A percentile compares a stretch with the other conserved stretches of the same genome.
These are phyloP conservation scores for Arachis hypogaea DNA, from an alignment of 306 rosid genomes.

Conservation along the genomic window DNA sequence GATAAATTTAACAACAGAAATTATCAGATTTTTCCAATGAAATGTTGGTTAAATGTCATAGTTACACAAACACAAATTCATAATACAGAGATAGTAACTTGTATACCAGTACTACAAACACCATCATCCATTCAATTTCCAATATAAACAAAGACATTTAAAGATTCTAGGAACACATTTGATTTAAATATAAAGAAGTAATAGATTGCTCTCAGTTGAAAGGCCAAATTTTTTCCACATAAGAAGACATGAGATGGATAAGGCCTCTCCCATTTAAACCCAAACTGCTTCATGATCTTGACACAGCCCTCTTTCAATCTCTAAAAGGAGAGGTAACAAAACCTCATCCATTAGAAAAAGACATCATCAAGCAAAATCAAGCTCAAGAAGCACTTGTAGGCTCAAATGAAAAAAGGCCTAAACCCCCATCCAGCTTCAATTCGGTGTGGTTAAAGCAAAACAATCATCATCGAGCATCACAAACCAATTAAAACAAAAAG, in stretches of 20 bases:
- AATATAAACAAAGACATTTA: background rate
- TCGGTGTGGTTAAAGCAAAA: constrained; percentile 84
- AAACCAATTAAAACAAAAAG: background rate
- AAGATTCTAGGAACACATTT: background rate
- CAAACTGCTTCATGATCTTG: constrained; percentile 41
- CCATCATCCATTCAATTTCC: background rate
- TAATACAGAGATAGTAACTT: background rate
- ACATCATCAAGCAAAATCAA: constrained; percentile 45
- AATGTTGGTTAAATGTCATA: too few species aligned
- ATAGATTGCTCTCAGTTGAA: constrained; percentile 58
- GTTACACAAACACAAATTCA: background rate
- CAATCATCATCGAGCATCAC: constrained; percentile 74
- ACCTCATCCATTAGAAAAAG: constrained; percentile 46
- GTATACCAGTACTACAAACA: background rate
- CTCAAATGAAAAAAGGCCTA: constrained; percentile 9
- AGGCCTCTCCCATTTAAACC: constrained; percentile 31
- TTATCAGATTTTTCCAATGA: too few species aligned
- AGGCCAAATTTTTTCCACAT: constrained; percentile 64
- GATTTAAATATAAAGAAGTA: accelerated
- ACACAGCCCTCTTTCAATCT: constrained; percentile 45
- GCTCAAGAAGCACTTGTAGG: constrained; percentile 33
- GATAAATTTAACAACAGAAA: background rate
- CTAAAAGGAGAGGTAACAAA: constrained; percentile 43
- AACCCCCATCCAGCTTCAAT: constrained; percentile 38
- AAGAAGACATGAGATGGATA: constrained; percentile 39